These are phyloP conservation scores for Wickerhamomyces sp. DNA, from an alignment of 1,139 yeast genomes.

Conservation along the genomic window DNA sequence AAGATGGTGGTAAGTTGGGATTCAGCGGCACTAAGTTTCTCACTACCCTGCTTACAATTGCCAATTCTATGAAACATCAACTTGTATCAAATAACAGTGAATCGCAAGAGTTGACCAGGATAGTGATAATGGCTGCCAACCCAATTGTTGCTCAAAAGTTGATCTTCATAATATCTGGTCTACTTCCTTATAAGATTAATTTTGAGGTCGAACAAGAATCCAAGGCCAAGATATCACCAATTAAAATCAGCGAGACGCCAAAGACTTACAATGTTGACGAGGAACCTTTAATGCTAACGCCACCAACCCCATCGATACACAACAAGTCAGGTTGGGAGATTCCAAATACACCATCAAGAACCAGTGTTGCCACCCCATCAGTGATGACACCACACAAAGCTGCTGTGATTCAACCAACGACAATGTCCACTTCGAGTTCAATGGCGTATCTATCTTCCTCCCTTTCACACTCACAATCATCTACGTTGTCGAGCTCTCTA, in stretches of 20 bases:
- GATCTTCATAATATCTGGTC: slow-evolving; percentile 47
- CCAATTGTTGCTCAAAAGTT: slow-evolving; percentile 58
- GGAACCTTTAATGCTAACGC: slow-evolving; percentile 5
- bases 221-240: neutral
- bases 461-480: slow-evolving; percentile 15
- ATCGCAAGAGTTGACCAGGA: slow-evolving; percentile 35
- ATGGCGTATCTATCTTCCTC: slow-evolving; percentile 22
- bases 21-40: slow-evolving; percentile 19
- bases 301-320: slow-evolving; percentile 19
- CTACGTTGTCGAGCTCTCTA: slow-evolving; percentile 19
- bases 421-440: slow-evolving; percentile 18
- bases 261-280: neutral
- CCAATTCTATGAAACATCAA: slow-evolving; percentile 25
- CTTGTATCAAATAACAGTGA: slow-evolving; percentile 10
- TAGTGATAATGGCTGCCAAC: slow-evolving; percentile 55
- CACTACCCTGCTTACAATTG: slow-evolving; percentile 17
- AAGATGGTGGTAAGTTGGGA: slow-evolving; percentile 41
- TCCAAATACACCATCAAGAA: slow-evolving; percentile 21
- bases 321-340: slow-evolving; percentile 22
- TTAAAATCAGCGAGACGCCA: neutral
- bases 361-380: slow-evolving; percentile 18
- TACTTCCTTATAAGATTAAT: slow-evolving; percentile 29
- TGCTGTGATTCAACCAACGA: slow-evolving; percentile 12
- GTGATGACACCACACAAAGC: slow-evolving; percentile 15
- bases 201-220: slow-evolving; percentile 2